phyloP scores from a whole-genome alignment of 768 basidiomycete genomes.

The Hortiboletus flavorubellus region DNA sequence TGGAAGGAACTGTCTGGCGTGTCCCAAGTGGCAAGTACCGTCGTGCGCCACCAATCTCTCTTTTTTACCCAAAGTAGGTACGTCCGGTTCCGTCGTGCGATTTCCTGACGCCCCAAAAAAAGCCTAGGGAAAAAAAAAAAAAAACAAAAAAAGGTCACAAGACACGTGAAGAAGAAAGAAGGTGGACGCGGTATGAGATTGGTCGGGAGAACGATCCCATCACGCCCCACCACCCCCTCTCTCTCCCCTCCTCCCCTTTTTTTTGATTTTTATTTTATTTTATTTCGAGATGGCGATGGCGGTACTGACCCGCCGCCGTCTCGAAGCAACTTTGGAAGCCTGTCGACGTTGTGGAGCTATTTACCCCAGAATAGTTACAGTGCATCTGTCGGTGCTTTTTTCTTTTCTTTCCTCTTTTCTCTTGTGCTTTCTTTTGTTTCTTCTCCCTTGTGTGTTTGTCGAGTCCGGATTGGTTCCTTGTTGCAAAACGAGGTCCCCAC shows the following conservation, averaged over 20 bases:
- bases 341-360: neutral
- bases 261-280: no score
- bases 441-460: no score
- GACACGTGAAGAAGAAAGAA: neutral
- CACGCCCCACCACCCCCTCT: neutral
- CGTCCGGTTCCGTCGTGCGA: slow-evolving; percentile 15
- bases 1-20: no score
- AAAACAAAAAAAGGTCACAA: neutral
- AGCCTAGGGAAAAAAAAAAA: neutral
- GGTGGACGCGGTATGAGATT: neutral
- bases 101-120: neutral
- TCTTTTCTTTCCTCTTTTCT: neutral
- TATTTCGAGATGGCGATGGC: neutral
- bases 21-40: no score
- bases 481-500: slow-evolving; percentile 1
- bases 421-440: neutral
- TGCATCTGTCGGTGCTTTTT: slow-evolving; percentile 3
- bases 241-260: no score
- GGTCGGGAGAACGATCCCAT: neutral
- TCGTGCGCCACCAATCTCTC: no score
- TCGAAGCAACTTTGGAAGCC: neutral
- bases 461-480: neutral
- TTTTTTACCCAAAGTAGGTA: neutral
- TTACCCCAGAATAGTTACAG: slow-evolving; percentile 9
- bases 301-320: neutral